These are phyloP conservation scores for Lojkania enalia DNA, from an alignment of 2,329 filamentous ascomycete genomes.

Conservation along the genomic window DNA sequence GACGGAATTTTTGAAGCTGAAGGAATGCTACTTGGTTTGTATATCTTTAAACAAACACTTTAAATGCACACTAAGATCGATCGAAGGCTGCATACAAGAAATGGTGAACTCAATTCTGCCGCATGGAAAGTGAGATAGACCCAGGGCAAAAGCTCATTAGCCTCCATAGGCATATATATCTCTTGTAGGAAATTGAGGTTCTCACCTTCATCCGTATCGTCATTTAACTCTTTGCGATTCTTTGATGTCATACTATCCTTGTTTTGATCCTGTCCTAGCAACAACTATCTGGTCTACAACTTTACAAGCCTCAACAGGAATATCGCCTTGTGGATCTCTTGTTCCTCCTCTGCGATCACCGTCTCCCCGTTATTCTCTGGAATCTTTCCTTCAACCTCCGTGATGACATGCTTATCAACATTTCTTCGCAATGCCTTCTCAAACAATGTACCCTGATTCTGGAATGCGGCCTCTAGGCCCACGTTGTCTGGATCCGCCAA, in stretches of 20 bases:
- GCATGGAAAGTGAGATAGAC: no score
- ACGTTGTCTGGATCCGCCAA: conserved; percentile 77
- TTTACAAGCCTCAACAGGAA: conserved; percentile 77
- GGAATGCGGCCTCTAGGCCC: conserved; percentile 71
- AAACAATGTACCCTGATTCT: conserved; percentile 67
- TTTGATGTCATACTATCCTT: no score
- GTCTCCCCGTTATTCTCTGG: conserved; percentile 55
- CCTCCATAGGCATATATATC: no score
- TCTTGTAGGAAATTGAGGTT: no score
- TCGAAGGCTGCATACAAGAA: conserved; percentile 37
- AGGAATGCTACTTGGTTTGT: conserved; percentile 83
- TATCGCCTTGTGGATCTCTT: conserved; percentile 81
- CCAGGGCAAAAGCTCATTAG: conserved; percentile 1
- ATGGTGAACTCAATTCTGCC: conserved; percentile 28
- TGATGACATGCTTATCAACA: conserved; percentile 69
- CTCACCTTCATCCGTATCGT: no score
- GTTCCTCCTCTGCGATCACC: conserved; percentile 79
- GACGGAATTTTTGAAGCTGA: conserved; percentile 80
- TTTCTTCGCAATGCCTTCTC: conserved; percentile 78
- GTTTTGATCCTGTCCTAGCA: no score
- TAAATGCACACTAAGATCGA: neutral
- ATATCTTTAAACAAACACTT: neutral
- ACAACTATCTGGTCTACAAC: conserved; percentile 59
- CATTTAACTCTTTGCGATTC: no score
- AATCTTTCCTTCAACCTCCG: conserved; percentile 62